These are phyloP conservation scores for Chalara sp. DNA, from an alignment of 2,329 filamentous ascomycete species.

Conservation along the genomic window DNA sequence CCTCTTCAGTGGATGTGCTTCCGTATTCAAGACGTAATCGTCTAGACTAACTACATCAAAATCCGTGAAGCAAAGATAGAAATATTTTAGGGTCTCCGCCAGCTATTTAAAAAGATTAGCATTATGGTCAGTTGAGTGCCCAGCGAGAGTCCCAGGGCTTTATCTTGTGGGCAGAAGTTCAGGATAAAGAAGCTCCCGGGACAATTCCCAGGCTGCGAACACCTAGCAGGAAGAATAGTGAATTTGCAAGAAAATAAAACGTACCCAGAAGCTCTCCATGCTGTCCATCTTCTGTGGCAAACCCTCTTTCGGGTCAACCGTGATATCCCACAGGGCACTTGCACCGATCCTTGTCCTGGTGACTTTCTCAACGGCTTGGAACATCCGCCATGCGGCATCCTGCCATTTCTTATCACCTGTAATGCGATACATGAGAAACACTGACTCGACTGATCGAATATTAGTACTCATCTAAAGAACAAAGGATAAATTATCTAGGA, in stretches of 20 bases:
- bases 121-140: too few relatives aligned
- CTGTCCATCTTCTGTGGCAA: conserved; percentile 33
- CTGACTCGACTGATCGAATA: conserved; percentile 42
- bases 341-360: conserved; percentile 34
- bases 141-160: too few relatives aligned
- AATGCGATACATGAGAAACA: conserved; percentile 49
- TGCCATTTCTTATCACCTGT: conserved; percentile 27
- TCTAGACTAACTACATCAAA: conserved; percentile 57
- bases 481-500: too few relatives aligned
- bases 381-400: conserved; percentile 43
- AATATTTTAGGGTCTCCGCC: conserved; percentile 88
- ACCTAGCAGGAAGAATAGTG: too few relatives aligned
- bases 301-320: conserved; percentile 34
- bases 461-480: too few relatives aligned
- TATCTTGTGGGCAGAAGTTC: too few relatives aligned
- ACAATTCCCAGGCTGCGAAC: too few relatives aligned
- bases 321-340: conserved; percentile 1
- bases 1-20: conserved; percentile 30
- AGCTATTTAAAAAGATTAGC: conserved; percentile 46
- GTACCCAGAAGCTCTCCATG: conserved; percentile 47
- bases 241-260: too few relatives aligned
- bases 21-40: conserved; percentile 52
- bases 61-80: conserved; percentile 73
- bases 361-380: conserved; percentile 36
- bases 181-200: too few relatives aligned